Evolutionary conservation across 2,329 filamentous ascomycete species (phyloP), one percentile per base, ranked within the genome.

Genomic region (Colletotrichum sojae): DNA sequence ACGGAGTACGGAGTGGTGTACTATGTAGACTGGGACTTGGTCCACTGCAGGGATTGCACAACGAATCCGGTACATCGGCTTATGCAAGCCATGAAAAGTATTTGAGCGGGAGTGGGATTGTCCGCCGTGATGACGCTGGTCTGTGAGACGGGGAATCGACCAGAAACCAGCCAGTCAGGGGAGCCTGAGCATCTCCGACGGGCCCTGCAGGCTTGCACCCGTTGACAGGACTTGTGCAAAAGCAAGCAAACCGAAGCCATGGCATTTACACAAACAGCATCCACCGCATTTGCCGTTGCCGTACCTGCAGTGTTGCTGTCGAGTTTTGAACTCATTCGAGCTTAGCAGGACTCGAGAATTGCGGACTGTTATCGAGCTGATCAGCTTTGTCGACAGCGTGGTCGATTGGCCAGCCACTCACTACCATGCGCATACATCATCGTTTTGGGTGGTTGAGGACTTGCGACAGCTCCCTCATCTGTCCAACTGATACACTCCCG

Each of bases 41-140:
- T 13, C 45, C 48, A 52, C 45, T 51, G 25, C 49, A 46, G 53
- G 61, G 31, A 10, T 39, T 65, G 48, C 61, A 64, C 49, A 65
- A 54, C 6, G 15, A 48, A 22, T 43, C 25, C 18, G 36, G 39
- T 12, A 46, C 52, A 31, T 45, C 40, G 49, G 31, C 40, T 65
- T 59, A 36, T 69, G 60, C 65, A 67, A 36, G 45, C 54, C 48
- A 54, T 65, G 48, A 53, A 53, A 13, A 39, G 49, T 27, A 45
- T 49, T 61, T 27, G 22, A 16, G 9, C 2, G 53, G 58, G 31
- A 56, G 36, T 57, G 59, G 18, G 25, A 52, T 52, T 27, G 59
- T 15, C 18, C 22, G 15, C 22, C 16, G 13, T 52, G 55, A 64
- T 25, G 36, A 53, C 39, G 48, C 40, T 49, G 16, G 36, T 67